Evolutionary conservation across 208 protist species (phyloP).

Genomic region (Trypanosoma theileri): DNA sequence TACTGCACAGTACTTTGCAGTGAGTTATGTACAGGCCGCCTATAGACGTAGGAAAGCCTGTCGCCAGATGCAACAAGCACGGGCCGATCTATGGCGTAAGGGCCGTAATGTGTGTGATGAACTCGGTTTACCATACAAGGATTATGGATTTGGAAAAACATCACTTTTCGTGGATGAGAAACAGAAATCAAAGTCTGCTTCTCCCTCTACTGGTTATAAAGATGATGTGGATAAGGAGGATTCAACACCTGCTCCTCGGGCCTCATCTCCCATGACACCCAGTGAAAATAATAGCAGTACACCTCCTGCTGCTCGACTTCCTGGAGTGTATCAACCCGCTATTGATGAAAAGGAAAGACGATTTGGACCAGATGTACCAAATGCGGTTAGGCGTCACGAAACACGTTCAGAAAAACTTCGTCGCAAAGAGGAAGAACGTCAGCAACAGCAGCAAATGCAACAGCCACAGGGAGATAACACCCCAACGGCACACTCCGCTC

Average conservation of each 20-base stretch:
- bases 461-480: conserved; percentile 10
- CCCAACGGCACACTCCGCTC: not conserved
- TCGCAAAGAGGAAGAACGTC: conserved; percentile 50
- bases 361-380: conserved; percentile 78
- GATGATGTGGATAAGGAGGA: conserved; percentile 9
- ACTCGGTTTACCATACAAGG: conserved; percentile 48
- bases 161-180: conserved; percentile 50
- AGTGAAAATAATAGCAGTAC: not conserved
- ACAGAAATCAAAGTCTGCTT: conserved; percentile 55
- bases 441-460: conserved; percentile 10
- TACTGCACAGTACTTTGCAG: conserved; percentile 80
- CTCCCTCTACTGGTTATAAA: conserved; percentile 25
- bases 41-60: conserved; percentile 75
- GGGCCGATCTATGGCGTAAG: conserved; percentile 58
- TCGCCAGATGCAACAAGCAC: conserved; percentile 47
- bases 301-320: conserved; percentile 36
- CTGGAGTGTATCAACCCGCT: conserved; percentile 73
- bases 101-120: conserved; percentile 63
- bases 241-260: not conserved
- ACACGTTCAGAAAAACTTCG: conserved; percentile 78
- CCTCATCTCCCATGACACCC: not conserved
- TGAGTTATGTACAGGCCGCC: conserved; percentile 77
- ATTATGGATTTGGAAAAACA: conserved; percentile 64
- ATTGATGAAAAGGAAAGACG: conserved; percentile 56
- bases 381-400: conserved; percentile 76